Conservation (phyloP, 2,329 filamentous ascomycete species). For the Aplosporella prunicola region DNA sequence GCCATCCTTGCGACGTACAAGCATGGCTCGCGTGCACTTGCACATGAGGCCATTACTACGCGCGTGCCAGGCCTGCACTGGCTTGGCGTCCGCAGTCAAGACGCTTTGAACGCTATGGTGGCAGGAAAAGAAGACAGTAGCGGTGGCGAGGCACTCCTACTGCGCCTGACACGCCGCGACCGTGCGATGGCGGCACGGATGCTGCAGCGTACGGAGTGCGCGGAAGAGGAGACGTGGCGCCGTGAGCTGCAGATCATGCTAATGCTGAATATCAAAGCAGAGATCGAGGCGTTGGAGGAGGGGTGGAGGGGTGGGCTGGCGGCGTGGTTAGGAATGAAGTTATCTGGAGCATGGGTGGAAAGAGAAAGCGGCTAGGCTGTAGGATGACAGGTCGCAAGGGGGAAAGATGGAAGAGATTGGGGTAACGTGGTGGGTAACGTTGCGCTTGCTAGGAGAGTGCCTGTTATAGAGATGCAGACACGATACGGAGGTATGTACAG, state of each 20-base stretch:
- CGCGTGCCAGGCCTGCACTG: constrained; percentile 47
- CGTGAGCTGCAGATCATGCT: constrained; percentile 63
- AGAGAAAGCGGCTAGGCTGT: too few species aligned
- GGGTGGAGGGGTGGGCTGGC: constrained; percentile 22
- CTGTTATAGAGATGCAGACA: too few species aligned
- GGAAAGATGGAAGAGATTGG: too few species aligned
- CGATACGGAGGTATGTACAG: too few species aligned
- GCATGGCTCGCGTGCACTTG: constrained; percentile 53
- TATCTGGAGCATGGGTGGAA: too few species aligned
- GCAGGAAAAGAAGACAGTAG: background rate
- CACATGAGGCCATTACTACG: constrained; percentile 48
- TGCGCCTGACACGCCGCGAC: constrained; percentile 48
- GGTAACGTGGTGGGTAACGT: too few species aligned
- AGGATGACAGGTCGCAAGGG: too few species aligned
- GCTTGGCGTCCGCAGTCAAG: constrained; percentile 50
- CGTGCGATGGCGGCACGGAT: constrained; percentile 48
- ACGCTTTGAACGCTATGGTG: constrained; percentile 15
- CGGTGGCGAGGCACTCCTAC: constrained; percentile 26
- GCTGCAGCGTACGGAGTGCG: constrained; percentile 34
- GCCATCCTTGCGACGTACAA: constrained; percentile 67
- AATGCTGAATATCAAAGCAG: constrained; percentile 63
- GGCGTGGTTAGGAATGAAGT: too few species aligned
- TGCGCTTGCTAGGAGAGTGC: too few species aligned
- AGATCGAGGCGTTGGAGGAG: constrained; percentile 60
- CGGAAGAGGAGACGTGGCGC: constrained; percentile 33